Conservation (phyloP, 2,329 filamentous ascomycete genomes). For the Hirsutella minnesotensis region DNA sequence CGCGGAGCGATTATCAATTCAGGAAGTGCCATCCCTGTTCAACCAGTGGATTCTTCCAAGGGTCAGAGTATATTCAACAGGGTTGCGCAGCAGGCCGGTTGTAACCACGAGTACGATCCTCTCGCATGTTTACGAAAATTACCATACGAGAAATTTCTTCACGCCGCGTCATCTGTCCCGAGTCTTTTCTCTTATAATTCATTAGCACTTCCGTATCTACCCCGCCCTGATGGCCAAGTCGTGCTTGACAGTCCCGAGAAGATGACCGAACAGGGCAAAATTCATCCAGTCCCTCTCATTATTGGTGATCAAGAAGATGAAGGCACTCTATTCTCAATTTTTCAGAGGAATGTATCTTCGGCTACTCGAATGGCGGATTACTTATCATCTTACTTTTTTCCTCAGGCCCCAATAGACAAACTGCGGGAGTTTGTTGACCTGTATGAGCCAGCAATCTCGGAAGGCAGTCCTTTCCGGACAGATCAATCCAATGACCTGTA, state of each 20-base stretch:
- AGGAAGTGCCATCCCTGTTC: slow-evolving; percentile 49
- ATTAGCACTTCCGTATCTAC: slow-evolving; percentile 61
- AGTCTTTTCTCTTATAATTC: slow-evolving; percentile 55
- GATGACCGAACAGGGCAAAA: slow-evolving; percentile 36
- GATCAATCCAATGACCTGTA: slow-evolving; percentile 57
- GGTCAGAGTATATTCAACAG: slow-evolving; percentile 53
- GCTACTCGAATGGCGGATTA: slow-evolving; percentile 49
- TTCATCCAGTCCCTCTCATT: slow-evolving; percentile 37
- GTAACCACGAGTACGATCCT: slow-evolving; percentile 41
- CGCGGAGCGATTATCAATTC: slow-evolving; percentile 69
- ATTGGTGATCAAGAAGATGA: slow-evolving; percentile 72
- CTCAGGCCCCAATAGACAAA: slow-evolving; percentile 34
- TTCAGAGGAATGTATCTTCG: slow-evolving; percentile 56
- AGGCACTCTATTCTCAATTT: slow-evolving; percentile 61
- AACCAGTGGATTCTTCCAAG: slow-evolving; percentile 53
- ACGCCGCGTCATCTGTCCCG: slow-evolving; percentile 59
- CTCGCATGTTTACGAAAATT: slow-evolving; percentile 54
- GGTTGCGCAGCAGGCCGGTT: slow-evolving; percentile 50
- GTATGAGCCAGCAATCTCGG: slow-evolving; percentile 43
- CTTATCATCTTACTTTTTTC: slow-evolving; percentile 48
- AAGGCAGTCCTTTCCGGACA: slow-evolving; percentile 64
- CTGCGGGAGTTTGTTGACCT: slow-evolving; percentile 46
- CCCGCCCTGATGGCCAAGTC: slow-evolving; percentile 56
- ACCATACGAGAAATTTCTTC: slow-evolving; percentile 47
- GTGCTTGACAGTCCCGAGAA: slow-evolving; percentile 52